These are phyloP conservation scores for Saccharomyces kudriavzevii DNA, from an alignment of 805 yeast species.

Conservation along the genomic window DNA sequence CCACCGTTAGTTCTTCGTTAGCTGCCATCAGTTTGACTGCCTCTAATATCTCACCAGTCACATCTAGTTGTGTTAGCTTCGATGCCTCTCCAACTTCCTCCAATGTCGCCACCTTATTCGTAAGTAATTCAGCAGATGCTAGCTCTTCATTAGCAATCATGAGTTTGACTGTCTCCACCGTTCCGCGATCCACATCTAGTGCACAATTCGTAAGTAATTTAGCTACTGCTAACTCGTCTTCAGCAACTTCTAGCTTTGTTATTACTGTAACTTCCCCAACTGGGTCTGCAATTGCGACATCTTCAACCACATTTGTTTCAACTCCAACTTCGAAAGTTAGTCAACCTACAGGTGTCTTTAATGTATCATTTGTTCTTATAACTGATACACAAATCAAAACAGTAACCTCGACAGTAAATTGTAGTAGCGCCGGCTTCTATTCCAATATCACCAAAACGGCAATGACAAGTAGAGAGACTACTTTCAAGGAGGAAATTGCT, in stretches of 20 bases:
- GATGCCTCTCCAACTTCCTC: not conserved
- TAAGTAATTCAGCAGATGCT: not conserved
- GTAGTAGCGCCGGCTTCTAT: not conserved
- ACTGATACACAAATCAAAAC: not conserved
- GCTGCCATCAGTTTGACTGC: not conserved
- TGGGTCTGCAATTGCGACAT: not conserved
- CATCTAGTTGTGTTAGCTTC: not conserved
- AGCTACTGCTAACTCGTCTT: not conserved
- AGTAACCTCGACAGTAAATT: not conserved
- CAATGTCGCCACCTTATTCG: not conserved
- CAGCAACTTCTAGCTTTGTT: not conserved
- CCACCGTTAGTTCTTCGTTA: not conserved
- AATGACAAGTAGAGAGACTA: not conserved
- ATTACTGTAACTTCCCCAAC: not conserved
- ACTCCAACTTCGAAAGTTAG: not conserved
- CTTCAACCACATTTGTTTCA: not conserved
- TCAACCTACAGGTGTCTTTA: not conserved
- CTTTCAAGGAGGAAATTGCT: constrained; percentile 7
- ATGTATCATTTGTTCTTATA: not conserved
- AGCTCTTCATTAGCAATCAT: not conserved
- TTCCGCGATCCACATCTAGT: not conserved
- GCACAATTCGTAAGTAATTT: not conserved
- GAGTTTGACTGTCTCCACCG: not conserved
- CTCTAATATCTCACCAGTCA: not conserved
- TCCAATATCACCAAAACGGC: not conserved